phyloP scores from a whole-genome alignment of 1,284 basidiomycete species.

The Apiotrichum brassicae region DNA sequence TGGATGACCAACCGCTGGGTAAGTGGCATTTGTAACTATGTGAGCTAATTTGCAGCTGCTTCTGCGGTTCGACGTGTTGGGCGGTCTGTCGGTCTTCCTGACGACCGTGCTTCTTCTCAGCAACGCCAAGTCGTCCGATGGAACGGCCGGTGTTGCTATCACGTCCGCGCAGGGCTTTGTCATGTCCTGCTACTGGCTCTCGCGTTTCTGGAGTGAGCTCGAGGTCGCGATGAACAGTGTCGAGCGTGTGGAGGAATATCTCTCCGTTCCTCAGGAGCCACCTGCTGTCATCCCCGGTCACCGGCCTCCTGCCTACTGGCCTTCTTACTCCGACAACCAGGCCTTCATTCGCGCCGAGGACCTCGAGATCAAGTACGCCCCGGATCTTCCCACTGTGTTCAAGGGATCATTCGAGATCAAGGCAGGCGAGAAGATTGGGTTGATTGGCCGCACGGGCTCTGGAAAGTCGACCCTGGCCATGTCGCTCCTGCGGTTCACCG shows the following conservation, averaged over 20 bases:
- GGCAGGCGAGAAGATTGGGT: conserved; percentile 68
- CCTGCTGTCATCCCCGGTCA: conserved; percentile 61
- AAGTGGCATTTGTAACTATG: background rate
- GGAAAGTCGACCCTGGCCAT: conserved; percentile 64
- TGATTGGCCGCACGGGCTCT: conserved; percentile 46
- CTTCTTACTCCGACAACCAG: conserved; percentile 49
- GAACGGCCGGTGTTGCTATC: conserved; percentile 77
- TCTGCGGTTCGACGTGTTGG: conserved; percentile 68
- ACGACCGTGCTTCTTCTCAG: conserved; percentile 70
- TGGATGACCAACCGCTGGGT: conserved; percentile 28
- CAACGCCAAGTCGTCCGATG: conserved; percentile 57
- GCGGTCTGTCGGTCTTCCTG: conserved; percentile 65
- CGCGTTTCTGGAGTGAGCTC: conserved; percentile 45
- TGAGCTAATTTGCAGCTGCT: conserved; percentile 28
- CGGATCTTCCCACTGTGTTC: conserved; percentile 75
- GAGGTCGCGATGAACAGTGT: conserved; percentile 63
- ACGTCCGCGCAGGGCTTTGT: conserved; percentile 52
- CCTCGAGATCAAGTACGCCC: conserved; percentile 71
- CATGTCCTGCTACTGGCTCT: conserved; percentile 45
- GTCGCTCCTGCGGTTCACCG: conserved; percentile 79
- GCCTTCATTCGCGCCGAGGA: conserved; percentile 60
- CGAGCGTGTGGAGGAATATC: conserved; percentile 82
- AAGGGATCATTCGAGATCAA: conserved; percentile 66
- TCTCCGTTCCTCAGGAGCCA: conserved; percentile 78
- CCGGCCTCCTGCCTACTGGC: conserved; percentile 78